A percentile compares a stretch with the other conserved stretches of the same genome.
phyloP scores from a whole-genome alignment of 345 rosid genomes.

The Arabis alpina region DNA sequence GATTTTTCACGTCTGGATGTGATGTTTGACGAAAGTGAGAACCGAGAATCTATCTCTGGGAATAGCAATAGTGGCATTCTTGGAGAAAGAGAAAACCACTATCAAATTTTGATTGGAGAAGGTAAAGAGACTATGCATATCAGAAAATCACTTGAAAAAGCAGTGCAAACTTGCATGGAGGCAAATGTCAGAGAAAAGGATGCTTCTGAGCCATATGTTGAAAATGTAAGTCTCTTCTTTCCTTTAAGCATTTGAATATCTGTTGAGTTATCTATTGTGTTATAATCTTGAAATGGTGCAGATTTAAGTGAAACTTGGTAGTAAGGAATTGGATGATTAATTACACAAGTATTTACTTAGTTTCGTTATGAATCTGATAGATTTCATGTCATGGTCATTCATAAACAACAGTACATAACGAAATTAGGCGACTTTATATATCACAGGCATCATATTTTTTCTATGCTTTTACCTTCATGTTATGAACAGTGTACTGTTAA shows the following conservation, averaged over 20 bases:
- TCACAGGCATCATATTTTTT: neutral
- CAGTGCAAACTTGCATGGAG: conserved; percentile 40
- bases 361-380: neutral
- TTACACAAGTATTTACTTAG: neutral
- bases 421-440: neutral
- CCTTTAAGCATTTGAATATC: conserved; percentile 14
- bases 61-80: conserved; percentile 35
- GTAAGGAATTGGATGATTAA: neutral
- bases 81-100: conserved; percentile 64
- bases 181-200: conserved; percentile 42
- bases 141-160: conserved; percentile 39
- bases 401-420: neutral
- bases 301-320: neutral
- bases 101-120: conserved; percentile 41
- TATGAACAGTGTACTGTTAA: neutral
- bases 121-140: conserved; percentile 37
- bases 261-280: neutral
- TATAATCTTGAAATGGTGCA: neutral
- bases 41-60: conserved; percentile 40
- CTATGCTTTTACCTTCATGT: neutral
- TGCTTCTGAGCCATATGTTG: conserved; percentile 38
- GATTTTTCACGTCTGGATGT: conserved; percentile 91
- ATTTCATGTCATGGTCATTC: conserved; percentile 3
- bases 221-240: conserved; percentile 50
- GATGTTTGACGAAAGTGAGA: conserved; percentile 62